Conservation (phyloP, 2,329 filamentous ascomycete species). For the Ceratocystiopsis minuta region DNA sequence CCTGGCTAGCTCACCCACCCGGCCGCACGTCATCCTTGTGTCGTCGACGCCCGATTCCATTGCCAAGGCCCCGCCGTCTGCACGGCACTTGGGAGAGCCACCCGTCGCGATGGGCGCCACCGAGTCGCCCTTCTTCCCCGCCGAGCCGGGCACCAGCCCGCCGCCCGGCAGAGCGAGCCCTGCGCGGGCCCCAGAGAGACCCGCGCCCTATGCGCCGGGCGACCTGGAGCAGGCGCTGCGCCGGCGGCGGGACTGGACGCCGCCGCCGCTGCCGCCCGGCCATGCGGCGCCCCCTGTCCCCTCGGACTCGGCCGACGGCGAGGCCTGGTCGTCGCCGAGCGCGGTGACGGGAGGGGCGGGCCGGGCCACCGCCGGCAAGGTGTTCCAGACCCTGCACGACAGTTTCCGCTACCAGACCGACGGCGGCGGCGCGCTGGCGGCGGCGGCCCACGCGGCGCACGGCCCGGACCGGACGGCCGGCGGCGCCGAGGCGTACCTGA, state of each 20-base stretch:
- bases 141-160: too few species aligned
- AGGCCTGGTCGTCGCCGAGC: conserved; percentile 10
- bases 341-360: neutral
- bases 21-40: too few species aligned
- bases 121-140: too few species aligned
- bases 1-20: neutral
- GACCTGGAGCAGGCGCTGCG: conserved; percentile 28
- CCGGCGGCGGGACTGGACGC: conserved; percentile 50
- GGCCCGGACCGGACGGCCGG: too few species aligned
- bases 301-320: conserved; percentile 12
- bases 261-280: conserved; percentile 22
- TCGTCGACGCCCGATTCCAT: neutral
- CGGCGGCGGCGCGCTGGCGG: neutral
- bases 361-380: too few species aligned
- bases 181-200: too few species aligned
- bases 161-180: too few species aligned
- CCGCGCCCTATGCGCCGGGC: neutral
- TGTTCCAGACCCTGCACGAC: conserved; percentile 27
- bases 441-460: conserved; percentile 2
- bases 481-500: conserved; percentile 16
- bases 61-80: neutral
- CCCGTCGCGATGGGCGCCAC: too few species aligned
- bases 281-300: conserved; percentile 11
- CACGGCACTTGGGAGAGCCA: too few species aligned
- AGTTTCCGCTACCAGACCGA: conserved; percentile 7